Percentiles rank a stretch among this genome's conserved stretches.
These are phyloP conservation scores for Ensete ventricosum DNA, from an alignment of 176 grass and related monocot genomes.

Conservation along the genomic window DNA sequence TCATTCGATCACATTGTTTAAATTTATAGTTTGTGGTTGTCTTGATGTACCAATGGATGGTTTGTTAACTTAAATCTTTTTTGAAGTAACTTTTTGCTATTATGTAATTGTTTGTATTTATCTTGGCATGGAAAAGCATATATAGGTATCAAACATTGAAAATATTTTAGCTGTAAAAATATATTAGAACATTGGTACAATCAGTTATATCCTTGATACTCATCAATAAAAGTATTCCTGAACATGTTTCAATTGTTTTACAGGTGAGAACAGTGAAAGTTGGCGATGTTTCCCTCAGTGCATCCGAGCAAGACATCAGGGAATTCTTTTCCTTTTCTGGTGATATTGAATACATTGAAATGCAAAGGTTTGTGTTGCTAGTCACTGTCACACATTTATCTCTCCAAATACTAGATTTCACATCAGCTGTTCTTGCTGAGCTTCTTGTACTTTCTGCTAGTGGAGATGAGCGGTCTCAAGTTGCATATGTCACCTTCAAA, in stretches of 20 bases:
- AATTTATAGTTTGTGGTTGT: neutral
- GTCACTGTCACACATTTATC: neutral
- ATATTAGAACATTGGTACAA: neutral
- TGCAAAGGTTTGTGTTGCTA: conserved; percentile 11
- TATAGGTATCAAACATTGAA: neutral
- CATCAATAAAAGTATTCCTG: neutral
- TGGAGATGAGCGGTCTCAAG: conserved; percentile 75
- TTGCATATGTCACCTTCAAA: conserved; percentile 83
- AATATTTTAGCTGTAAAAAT: neutral
- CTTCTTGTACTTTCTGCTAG: conserved; percentile 29
- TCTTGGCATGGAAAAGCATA: neutral
- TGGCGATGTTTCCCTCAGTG: conserved; percentile 11
- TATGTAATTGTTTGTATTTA: neutral
- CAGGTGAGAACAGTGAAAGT: conserved; percentile 10
- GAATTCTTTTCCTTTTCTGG: conserved; percentile 25
- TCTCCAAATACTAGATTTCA: neutral
- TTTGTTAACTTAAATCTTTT: neutral
- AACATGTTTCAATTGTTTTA: neutral
- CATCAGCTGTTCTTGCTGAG: conserved; percentile 12
- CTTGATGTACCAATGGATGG: neutral
- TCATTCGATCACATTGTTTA: too few relatives aligned
- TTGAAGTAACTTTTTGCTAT: neutral
- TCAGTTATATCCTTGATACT: neutral
- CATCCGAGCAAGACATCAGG: conserved; percentile 16
- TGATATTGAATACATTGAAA: conserved; percentile 11